Evolutionary conservation across 2,329 filamentous ascomycete genomes (phyloP).

Genomic region (Fusarium sp.): DNA sequence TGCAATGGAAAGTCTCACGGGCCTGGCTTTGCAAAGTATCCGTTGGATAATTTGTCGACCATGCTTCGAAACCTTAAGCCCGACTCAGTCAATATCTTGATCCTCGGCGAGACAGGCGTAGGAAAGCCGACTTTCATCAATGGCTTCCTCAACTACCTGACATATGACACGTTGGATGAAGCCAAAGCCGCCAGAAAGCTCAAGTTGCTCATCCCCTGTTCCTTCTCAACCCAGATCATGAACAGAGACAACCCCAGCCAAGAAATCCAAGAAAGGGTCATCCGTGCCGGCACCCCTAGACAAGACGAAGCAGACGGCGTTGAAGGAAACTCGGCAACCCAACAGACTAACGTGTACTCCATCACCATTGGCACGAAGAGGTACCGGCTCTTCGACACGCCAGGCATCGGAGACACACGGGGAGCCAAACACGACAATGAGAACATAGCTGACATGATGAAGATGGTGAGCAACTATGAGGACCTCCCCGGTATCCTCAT

Average conservation of each 20-base stretch:
- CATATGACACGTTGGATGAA: conserved; percentile 50
- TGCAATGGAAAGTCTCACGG: neutral
- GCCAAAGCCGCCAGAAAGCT: neutral
- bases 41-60: neutral
- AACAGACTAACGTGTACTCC: conserved; percentile 9
- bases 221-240: neutral
- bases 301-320: conserved; percentile 17
- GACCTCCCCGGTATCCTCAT: conserved; percentile 34
- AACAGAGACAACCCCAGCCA: neutral
- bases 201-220: neutral
- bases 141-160: conserved; percentile 60
- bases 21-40: neutral
- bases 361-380: neutral
- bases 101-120: conserved; percentile 61
- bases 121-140: conserved; percentile 65
- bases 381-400: conserved; percentile 29
- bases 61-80: neutral
- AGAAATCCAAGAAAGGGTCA: neutral
- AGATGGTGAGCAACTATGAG: conserved; percentile 9
- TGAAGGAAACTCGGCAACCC: conserved; percentile 24
- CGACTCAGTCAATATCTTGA: conserved; percentile 37
- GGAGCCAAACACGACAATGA: conserved; percentile 19
- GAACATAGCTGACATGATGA: conserved; percentile 27
- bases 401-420: conserved; percentile 28
- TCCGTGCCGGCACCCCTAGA: conserved; percentile 24